phyloP scores from a whole-genome alignment of 2,329 filamentous ascomycete genomes.

The Stagonosporopsis tanaceti region DNA sequence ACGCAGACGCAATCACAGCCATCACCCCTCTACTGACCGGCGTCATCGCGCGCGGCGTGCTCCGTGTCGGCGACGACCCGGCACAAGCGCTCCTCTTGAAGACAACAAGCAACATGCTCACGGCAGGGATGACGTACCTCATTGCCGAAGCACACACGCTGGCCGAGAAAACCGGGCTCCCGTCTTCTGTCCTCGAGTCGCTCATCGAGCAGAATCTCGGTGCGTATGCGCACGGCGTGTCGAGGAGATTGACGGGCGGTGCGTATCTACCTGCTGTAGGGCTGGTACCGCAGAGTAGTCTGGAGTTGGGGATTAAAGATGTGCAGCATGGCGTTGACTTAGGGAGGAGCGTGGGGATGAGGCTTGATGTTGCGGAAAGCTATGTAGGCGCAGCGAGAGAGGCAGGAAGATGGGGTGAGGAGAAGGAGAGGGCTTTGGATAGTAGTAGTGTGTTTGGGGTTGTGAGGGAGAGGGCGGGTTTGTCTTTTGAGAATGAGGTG shows the following conservation, averaged over 20 bases:
- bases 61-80: constrained; percentile 55
- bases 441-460: constrained; percentile 62
- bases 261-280: constrained; percentile 36
- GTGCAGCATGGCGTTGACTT: constrained; percentile 59
- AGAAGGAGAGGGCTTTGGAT: constrained; percentile 53
- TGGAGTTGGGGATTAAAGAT: constrained; percentile 62
- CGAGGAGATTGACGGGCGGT: constrained; percentile 37
- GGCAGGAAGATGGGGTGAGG: constrained; percentile 52
- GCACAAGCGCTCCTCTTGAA: constrained; percentile 58
- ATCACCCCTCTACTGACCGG: constrained; percentile 53
- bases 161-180: constrained; percentile 56
- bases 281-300: constrained; percentile 56
- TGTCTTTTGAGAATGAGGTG: constrained; percentile 55
- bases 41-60: constrained; percentile 52
- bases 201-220: constrained; percentile 51
- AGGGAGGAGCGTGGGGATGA: constrained; percentile 52
- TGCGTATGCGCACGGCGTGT: constrained; percentile 35
- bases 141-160: constrained; percentile 61
- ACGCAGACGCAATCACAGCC: constrained; percentile 43
- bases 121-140: constrained; percentile 59
- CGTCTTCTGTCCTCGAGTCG: constrained; percentile 52
- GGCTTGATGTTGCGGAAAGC: constrained; percentile 54
- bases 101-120: constrained; percentile 60
- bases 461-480: constrained; percentile 53
- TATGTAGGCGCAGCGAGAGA: constrained; percentile 55